Conservation (phyloP, 257 asterid species). For the Cinchona pubescens region DNA sequence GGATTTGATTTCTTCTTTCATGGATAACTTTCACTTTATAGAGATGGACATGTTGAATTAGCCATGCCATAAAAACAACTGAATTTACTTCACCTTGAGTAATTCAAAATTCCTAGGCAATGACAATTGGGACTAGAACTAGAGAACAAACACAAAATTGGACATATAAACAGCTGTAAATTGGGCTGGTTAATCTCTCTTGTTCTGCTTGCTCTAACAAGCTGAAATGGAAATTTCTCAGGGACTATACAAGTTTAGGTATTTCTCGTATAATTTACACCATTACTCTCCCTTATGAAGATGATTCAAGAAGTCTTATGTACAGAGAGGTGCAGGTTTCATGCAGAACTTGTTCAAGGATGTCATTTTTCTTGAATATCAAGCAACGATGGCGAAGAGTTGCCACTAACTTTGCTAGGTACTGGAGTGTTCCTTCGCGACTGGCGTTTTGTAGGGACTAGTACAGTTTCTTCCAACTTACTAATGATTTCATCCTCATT, state of each 20-base stretch:
- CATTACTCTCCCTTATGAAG: background rate
- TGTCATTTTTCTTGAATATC: conserved; percentile 26
- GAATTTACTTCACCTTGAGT: too few relatives aligned
- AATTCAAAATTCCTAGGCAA: background rate
- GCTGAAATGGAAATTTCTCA: background rate
- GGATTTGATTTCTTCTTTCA: too few relatives aligned
- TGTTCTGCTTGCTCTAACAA: background rate
- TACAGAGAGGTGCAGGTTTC: conserved; percentile 5
- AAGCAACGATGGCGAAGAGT: conserved; percentile 48
- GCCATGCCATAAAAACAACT: too few relatives aligned
- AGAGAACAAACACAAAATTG: too few relatives aligned
- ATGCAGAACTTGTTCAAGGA: background rate
- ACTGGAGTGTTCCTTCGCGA: conserved; percentile 74
- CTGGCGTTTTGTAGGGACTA: conserved; percentile 74
- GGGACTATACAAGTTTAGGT: background rate
- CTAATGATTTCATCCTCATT: conserved; percentile 25
- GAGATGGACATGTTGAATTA: too few relatives aligned
- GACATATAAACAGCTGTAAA: too few relatives aligned
- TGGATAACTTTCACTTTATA: too few relatives aligned
- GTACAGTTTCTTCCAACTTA: conserved; percentile 30
- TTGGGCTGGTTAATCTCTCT: background rate
- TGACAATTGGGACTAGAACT: background rate
- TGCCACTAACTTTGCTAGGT: conserved; percentile 60
- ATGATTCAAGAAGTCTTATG: background rate
- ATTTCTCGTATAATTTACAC: background rate